Conservation (phyloP, 2,329 filamentous ascomycete species). For the Neoscytalidium dimidiatum region DNA sequence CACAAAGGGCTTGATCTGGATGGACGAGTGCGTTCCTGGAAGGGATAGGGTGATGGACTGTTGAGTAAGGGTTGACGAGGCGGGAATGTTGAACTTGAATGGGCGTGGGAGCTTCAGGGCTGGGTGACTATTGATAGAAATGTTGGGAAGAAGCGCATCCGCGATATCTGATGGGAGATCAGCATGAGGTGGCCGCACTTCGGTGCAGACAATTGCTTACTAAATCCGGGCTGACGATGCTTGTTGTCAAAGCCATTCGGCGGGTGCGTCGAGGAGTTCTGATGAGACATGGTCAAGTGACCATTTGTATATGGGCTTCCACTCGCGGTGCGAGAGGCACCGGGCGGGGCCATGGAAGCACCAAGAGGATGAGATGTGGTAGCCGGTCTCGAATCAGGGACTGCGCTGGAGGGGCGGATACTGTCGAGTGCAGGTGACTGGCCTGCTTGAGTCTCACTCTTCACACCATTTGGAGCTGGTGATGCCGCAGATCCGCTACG, state of each 20-base stretch:
- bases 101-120: slow-evolving; percentile 62
- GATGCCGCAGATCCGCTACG: slow-evolving; percentile 41
- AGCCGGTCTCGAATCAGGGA: slow-evolving; percentile 31
- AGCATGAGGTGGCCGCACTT: too few species aligned
- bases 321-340: slow-evolving; percentile 38
- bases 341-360: slow-evolving; percentile 42
- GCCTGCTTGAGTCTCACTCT: slow-evolving; percentile 38
- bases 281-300: neutral
- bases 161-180: neutral
- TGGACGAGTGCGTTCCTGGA: slow-evolving; percentile 65
- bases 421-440: slow-evolving; percentile 47
- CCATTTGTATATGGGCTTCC: slow-evolving; percentile 41
- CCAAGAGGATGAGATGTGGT: slow-evolving; percentile 26
- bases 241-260: slow-evolving; percentile 23
- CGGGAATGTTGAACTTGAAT: slow-evolving; percentile 64
- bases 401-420: slow-evolving; percentile 39
- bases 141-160: slow-evolving; percentile 15
- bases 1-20: slow-evolving; percentile 71
- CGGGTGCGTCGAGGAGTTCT: neutral
- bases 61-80: slow-evolving; percentile 66
- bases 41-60: slow-evolving; percentile 74
- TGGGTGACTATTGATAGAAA: slow-evolving; percentile 58
- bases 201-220: neutral
- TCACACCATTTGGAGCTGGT: slow-evolving; percentile 38
- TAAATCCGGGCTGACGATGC: slow-evolving; percentile 20